Conservation (phyloP, 192 early-diverging fungal genomes). For the Haplosporangium gracile region DNA sequence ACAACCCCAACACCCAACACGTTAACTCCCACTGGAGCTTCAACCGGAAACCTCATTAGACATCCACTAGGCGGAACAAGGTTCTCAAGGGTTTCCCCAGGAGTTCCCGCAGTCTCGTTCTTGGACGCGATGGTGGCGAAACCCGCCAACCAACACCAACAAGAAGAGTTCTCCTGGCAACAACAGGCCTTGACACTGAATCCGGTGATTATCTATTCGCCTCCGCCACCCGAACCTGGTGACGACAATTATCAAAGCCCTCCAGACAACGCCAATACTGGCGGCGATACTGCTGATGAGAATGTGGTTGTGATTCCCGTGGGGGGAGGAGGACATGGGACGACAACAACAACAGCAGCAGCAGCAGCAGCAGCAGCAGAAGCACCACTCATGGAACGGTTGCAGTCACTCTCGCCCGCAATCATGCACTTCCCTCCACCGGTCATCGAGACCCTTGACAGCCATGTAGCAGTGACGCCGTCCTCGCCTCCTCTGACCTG, state of each 20-base stretch:
- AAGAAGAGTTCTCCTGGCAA: conserved; percentile 3
- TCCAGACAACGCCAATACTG: not conserved
- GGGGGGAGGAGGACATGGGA: not conserved
- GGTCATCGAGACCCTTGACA: not conserved
- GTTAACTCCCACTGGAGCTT: not conserved
- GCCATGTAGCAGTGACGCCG: not conserved
- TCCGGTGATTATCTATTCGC: not conserved
- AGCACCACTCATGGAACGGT: not conserved
- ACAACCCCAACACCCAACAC: not conserved
- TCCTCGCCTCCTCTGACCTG: not conserved
- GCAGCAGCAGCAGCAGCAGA: not conserved
- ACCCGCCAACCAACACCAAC: not conserved
- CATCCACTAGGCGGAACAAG: not conserved
- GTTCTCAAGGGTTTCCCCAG: not conserved
- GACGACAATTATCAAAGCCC: not conserved
- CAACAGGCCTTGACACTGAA: not conserved
- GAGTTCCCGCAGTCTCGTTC: not conserved
- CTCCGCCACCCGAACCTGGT: not conserved
- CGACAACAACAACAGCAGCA: not conserved
- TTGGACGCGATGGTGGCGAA: not conserved
- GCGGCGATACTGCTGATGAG: not conserved
- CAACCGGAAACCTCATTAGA: not conserved
- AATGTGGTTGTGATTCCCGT: not conserved
- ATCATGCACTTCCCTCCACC: conserved; percentile 6
- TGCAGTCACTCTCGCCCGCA: not conserved